Evolutionary conservation across 225 moss, liverwort and hornwort species (phyloP), one percentile per base, ranked within the genome.

Genomic region (Thuidium tamariscinum): DNA sequence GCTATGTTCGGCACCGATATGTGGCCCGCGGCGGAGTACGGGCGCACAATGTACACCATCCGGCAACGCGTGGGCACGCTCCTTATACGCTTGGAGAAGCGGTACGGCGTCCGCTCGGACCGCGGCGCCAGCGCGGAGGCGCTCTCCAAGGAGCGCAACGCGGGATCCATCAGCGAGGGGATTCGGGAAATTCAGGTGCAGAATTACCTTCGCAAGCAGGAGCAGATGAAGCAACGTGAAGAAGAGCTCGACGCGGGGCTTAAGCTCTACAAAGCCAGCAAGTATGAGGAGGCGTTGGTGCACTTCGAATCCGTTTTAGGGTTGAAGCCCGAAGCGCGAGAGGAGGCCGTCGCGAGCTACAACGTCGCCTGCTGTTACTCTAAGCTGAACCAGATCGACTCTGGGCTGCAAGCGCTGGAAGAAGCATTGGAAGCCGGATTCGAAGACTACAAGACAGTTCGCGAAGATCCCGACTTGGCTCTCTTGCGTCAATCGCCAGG

Each of bases 31-130:
- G 97, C 99, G 13, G 97, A 99, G 87, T 99, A 99, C 73, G 99
- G 99, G 26, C 99, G 99, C 89, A 96, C 99, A 46, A 97, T 99
- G 99, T 99, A 99, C 90, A 97, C 97, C 26, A 95, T 99, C 88
- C 96, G 99, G 57, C 97, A 99, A 82, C 96, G 98, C 56, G 86
- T 99, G 80, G 99, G 99, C 54, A 87, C 99, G 56, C 91, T 97
- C 29, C 46, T 89, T 30, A 91, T 99, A 75, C 93, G 91, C 86
- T 91, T 99, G 89, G 97, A 99, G 89, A 99, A 99, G 95, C 95
- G 96, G 62, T 92, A 94, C 65, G 99, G 99, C 89, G 85, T 96
- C 59, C 95, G 97, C 71, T 97, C 90, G 87, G 99, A 96, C 83
- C 88, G 93, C 13, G 92, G 93, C 82, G 94, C 82, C 14, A 94